A percentile compares a stretch with the other conserved stretches of the same genome.
phyloP scores from a whole-genome alignment of 139 green algal genomes.

The Micractinium sp. region DNA sequence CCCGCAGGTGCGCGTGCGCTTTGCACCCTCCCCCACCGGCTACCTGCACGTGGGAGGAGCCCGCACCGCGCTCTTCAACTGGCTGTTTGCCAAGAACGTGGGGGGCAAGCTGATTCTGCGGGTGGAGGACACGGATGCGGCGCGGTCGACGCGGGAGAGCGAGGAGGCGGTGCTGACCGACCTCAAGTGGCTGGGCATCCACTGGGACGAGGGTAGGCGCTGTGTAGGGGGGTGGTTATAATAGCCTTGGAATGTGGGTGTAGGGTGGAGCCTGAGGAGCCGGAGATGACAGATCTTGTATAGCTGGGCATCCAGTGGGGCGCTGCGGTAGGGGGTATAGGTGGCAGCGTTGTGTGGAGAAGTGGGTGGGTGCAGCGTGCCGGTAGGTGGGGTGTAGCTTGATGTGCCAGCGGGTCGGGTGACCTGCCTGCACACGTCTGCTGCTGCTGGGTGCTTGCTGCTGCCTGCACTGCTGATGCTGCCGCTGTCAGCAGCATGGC shows the following conservation, averaged over 20 bases:
- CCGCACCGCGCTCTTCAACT: slow-evolving; percentile 99
- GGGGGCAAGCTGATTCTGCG: slow-evolving; percentile 95
- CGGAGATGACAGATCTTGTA: background rate
- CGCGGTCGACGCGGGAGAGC: slow-evolving; percentile 88
- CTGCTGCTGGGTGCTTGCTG: no score
- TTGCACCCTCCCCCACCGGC: slow-evolving; percentile 98
- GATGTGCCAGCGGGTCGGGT: no score
- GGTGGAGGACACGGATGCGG: slow-evolving; percentile 97
- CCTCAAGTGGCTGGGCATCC: slow-evolving; percentile 95
- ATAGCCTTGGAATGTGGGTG: background rate
- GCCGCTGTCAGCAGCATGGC: no score
- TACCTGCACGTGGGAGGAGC: slow-evolving; percentile 98
- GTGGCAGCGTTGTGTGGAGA: background rate
- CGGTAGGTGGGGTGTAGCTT: background rate
- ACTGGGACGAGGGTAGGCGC: slow-evolving; percentile 99
- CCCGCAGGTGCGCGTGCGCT: slow-evolving; percentile 79
- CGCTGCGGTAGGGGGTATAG: background rate
- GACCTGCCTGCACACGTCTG: no score
- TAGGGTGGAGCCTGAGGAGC: background rate
- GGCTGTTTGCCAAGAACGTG: slow-evolving; percentile 89
- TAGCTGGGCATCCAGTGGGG: background rate
- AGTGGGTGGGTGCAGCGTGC: no score
- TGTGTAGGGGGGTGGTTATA: no score
- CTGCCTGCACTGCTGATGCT: no score
- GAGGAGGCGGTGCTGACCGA: slow-evolving; percentile 93